These are phyloP conservation scores for Silene vulgaris DNA, from an alignment of 179 eudicot genomes.

Conservation along the genomic window DNA sequence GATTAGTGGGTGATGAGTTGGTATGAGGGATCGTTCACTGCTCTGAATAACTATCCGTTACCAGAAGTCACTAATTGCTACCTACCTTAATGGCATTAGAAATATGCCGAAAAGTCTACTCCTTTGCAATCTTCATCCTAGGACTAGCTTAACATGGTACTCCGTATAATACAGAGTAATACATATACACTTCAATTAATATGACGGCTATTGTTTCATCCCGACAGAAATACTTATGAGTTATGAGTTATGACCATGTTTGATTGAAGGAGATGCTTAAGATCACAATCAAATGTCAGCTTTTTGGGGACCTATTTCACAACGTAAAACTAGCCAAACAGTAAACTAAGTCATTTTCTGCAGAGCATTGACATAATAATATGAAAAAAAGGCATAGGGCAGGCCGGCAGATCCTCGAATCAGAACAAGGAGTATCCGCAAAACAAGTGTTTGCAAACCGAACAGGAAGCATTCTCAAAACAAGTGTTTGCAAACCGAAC, in stretches of 20 bases:
- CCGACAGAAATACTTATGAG: background rate
- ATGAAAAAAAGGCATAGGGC: background rate
- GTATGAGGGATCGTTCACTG: background rate
- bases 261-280: background rate
- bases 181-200: background rate
- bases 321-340: background rate
- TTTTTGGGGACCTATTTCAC: background rate
- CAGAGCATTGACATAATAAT: background rate
- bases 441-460: background rate
- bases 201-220: background rate
- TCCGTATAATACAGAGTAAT: background rate
- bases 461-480: background rate
- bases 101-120: background rate
- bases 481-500: background rate
- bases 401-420: background rate
- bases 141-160: background rate
- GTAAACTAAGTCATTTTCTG: background rate
- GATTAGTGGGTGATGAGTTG: background rate
- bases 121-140: background rate
- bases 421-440: background rate
- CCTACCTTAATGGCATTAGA: background rate
- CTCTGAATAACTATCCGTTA: background rate
- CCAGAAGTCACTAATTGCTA: background rate
- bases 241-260: background rate
- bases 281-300: background rate